Conservation (phyloP, 768 basidiomycete genomes). For the Daedaleopsis nitida region DNA sequence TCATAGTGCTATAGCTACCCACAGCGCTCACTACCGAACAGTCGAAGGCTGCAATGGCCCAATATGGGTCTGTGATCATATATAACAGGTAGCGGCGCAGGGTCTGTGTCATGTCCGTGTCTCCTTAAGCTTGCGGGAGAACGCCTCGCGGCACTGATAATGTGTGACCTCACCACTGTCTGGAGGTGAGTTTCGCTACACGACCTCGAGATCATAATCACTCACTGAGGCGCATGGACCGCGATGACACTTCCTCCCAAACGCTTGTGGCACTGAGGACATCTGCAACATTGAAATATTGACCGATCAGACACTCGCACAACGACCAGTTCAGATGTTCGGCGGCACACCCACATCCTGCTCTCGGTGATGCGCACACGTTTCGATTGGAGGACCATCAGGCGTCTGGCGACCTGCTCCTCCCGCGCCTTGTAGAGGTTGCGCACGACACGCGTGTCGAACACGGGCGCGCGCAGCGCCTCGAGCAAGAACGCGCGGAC, state of each 20-base stretch:
- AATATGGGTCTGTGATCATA: too few species aligned
- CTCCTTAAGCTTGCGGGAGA: slow-evolving; percentile 58
- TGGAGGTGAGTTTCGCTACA: not conserved
- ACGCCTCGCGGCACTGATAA: slow-evolving; percentile 91
- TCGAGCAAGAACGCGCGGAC: slow-evolving; percentile 78
- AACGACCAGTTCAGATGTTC: not conserved
- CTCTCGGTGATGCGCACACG: slow-evolving; percentile 90
- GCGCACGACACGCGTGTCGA: slow-evolving; percentile 69
- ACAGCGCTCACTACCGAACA: too few species aligned
- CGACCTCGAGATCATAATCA: not conserved
- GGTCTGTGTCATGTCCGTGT: slow-evolving; percentile 15
- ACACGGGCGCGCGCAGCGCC: slow-evolving; percentile 63
- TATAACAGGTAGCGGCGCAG: too few species aligned
- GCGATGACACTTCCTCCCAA: slow-evolving; percentile 93
- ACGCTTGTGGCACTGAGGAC: slow-evolving; percentile 94
- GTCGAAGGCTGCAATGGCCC: too few species aligned
- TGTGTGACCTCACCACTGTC: slow-evolving; percentile 93
- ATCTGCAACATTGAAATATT: too few species aligned
- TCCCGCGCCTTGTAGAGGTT: slow-evolving; percentile 73
- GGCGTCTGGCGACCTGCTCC: slow-evolving; percentile 70
- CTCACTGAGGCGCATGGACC: slow-evolving; percentile 85
- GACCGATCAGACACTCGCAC: too few species aligned
- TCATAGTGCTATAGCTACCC: too few species aligned
- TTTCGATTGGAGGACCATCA: slow-evolving; percentile 78
- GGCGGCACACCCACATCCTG: slow-evolving; percentile 62